Base-by-base conservation (phyloP, 2,329 filamentous ascomycete genomes). In the Zopfia rhizophila region DNA sequence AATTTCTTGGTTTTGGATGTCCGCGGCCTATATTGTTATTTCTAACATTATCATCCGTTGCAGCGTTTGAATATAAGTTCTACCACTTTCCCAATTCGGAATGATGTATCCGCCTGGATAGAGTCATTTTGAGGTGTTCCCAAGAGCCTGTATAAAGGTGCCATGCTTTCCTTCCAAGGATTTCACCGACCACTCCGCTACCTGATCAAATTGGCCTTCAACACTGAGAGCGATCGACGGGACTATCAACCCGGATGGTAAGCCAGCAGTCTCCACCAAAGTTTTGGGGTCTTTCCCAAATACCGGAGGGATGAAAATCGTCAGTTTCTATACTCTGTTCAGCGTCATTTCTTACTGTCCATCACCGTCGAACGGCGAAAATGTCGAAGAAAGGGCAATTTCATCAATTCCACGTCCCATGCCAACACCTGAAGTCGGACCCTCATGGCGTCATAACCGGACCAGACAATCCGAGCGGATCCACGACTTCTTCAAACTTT, bases 401-500 rank as follows among this genome's bases (percentile, higher is more conserved):
- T 33, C 55, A n/a, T 48, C 59, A 21, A 65, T 65, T 18, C 61
- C 63, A 18, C 64, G 60, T 28, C 37, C 54, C 7, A 36, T 48
- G 5, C 51, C 56, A 7, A 51, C 37, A 16, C 18, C 36, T n/a
- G 37, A 42, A 32, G 36, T 46, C 5, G 39, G 41, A n/a, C 40
- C 46, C 12, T 53, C 44, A 17, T 53, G 43, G 44, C 45, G 43
- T 5, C 21, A 44, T n/a, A 48, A 65, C 16, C 47, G 45, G 12
- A 55, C 40, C n/a, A 48, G 52, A 29, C 58, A 65, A 37, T 50
- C 50, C 11, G 59, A 61, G 19, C 55, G 65, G 47, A 48, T 66
- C 19, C 61, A 67, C 29, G 56, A 66, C 27, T 68, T 66, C 38
- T 65, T 61, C 44, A 63, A 51, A 31, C 48, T 61, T 1, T 68